Conservation (phyloP, 306 rosid genomes). For the Nissolia schottii region DNA sequence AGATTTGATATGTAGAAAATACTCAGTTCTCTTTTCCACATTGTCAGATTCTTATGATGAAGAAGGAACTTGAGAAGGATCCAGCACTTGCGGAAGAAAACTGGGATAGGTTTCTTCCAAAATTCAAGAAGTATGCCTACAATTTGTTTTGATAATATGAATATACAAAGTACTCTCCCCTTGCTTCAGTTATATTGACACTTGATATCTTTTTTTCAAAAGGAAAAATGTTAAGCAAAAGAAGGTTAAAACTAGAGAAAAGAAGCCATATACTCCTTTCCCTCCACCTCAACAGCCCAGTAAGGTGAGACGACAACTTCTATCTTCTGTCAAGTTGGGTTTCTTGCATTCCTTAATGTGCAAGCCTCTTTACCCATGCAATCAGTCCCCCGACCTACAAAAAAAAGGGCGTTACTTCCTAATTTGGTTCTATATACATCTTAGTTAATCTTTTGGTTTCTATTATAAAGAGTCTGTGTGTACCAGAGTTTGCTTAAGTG, state of each 20-base stretch:
- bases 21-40: not conserved
- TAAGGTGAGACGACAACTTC: constrained; percentile 50
- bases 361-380: not conserved
- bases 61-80: constrained; percentile 89
- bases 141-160: constrained; percentile 6
- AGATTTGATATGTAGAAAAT: not conserved
- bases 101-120: constrained; percentile 98
- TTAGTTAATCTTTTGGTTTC: not conserved
- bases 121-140: constrained; percentile 68
- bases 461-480: not conserved
- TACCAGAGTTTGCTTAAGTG: not conserved
- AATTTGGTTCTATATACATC: no score
- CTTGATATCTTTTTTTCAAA: constrained; percentile 18
- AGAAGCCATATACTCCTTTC: constrained; percentile 80
- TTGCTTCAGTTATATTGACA: constrained; percentile 11
- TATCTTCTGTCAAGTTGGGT: not conserved
- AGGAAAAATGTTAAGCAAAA: constrained; percentile 85
- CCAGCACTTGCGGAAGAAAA: constrained; percentile 80
- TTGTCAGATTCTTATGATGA: constrained; percentile 79
- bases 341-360: not conserved
- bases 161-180: not conserved
- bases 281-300: constrained; percentile 94
- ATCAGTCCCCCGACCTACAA: not conserved
- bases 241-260: constrained; percentile 65
- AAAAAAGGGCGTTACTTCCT: not conserved